Conservation (phyloP, 306 rosid genomes). For the Quercus parvula region DNA sequence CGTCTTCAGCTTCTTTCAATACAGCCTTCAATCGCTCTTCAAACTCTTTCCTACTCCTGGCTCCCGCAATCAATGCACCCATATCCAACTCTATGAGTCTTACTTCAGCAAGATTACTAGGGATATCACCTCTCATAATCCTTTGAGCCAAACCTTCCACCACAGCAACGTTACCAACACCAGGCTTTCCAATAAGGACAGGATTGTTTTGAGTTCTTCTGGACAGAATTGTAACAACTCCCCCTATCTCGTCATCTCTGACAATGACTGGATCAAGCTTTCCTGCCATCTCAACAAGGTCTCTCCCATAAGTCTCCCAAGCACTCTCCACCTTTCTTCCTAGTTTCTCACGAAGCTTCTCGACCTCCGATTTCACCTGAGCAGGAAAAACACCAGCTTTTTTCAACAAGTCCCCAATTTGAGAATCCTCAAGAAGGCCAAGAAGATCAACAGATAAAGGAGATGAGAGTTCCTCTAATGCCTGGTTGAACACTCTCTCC, state of each 20-base stretch:
- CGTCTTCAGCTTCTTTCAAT: conserved; percentile 87
- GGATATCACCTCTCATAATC: conserved; percentile 78
- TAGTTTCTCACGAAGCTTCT: conserved; percentile 74
- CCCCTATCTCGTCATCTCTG: conserved; percentile 79
- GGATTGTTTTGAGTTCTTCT: conserved; percentile 91
- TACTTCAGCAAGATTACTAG: conserved; percentile 77
- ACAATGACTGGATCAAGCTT: conserved; percentile 93
- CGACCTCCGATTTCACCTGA: conserved; percentile 59
- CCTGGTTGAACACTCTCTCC: conserved; percentile 65
- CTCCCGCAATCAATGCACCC: conserved; percentile 92
- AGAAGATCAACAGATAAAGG: conserved; percentile 89
- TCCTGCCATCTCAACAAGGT: conserved; percentile 82
- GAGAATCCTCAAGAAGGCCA: conserved; percentile 86
- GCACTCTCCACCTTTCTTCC: conserved; percentile 86
- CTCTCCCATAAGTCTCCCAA: conserved; percentile 74
- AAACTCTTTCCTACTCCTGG: conserved; percentile 75
- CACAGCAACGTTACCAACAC: conserved; percentile 93
- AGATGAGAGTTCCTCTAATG: conserved; percentile 8
- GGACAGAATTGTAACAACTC: conserved; percentile 74
- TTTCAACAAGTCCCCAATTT: conserved; percentile 65
- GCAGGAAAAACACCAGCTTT: conserved; percentile 61
- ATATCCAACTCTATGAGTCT: conserved; percentile 87
- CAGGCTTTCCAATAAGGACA: conserved; percentile 88
- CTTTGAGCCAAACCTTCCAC: conserved; percentile 91
- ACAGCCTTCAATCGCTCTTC: conserved; percentile 85